These are phyloP conservation scores for Diddensiella caesifluorescens DNA, from an alignment of 805 yeast species.

Conservation along the genomic window DNA sequence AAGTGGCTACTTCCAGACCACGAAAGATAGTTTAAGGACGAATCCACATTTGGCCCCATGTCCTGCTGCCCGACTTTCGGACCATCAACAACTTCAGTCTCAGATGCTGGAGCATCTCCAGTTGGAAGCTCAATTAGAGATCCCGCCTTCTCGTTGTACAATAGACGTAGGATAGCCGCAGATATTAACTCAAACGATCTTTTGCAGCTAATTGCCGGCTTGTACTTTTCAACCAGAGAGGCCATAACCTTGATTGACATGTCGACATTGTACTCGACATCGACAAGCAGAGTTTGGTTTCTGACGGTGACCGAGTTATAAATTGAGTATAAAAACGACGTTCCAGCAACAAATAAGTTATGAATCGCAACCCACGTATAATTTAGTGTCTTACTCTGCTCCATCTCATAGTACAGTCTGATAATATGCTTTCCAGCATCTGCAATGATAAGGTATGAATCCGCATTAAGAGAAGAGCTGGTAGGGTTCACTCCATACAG, in stretches of 20 bases:
- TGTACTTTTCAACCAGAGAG: constrained; percentile 63
- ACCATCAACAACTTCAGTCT: too few relatives aligned
- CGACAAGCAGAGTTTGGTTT: constrained; percentile 40
- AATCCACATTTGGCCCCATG: constrained; percentile 17
- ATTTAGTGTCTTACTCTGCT: constrained; percentile 54
- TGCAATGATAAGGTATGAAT: constrained; percentile 52
- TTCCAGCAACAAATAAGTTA: constrained; percentile 82
- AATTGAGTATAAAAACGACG: constrained; percentile 71
- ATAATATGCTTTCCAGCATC: constrained; percentile 66
- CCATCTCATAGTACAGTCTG: constrained; percentile 53
- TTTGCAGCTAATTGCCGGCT: constrained; percentile 68
- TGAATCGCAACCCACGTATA: constrained; percentile 94
- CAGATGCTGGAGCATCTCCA: too few relatives aligned
- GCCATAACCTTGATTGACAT: constrained; percentile 47
- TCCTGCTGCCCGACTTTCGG: constrained; percentile 1
- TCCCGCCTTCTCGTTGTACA: too few relatives aligned
- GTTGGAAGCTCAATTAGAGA: too few relatives aligned
- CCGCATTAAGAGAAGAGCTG: constrained; percentile 46
- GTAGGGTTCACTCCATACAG: constrained; percentile 76
- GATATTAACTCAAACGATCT: constrained; percentile 67
- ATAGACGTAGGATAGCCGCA: constrained; percentile 62
- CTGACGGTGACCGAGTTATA: constrained; percentile 61
- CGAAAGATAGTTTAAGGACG: too few relatives aligned
- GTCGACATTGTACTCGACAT: constrained; percentile 44
- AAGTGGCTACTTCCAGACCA: too few relatives aligned